Evolutionary conservation across 2,329 filamentous ascomycete genomes (phyloP).

Genomic region (Calonectria naviculata): DNA sequence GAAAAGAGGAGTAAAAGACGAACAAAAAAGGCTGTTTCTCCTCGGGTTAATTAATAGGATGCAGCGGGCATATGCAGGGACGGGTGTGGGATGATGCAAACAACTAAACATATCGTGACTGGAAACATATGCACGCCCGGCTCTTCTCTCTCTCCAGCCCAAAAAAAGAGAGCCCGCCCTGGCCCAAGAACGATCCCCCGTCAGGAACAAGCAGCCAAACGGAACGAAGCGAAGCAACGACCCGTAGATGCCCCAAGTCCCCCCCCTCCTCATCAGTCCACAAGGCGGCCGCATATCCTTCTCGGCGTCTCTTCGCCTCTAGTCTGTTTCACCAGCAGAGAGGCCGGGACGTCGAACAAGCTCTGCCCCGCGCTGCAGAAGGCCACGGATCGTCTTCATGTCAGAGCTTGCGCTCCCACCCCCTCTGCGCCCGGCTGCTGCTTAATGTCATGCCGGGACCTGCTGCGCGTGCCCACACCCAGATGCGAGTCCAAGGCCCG

Average conservation of each 20-base stretch:
- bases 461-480: not conserved
- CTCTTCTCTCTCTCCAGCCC: not conserved
- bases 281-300: not conserved
- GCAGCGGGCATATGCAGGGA: not conserved
- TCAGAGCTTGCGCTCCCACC: not conserved
- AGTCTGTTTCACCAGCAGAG: conserved; percentile 19
- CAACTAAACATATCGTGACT: not conserved
- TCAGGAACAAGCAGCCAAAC: not conserved
- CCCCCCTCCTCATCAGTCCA: not conserved
- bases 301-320: not conserved
- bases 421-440: not conserved
- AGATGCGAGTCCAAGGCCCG: not conserved
- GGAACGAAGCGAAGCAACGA: not conserved
- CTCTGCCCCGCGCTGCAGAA: not conserved
- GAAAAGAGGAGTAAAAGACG: too few species aligned
- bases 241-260: not conserved
- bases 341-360: not conserved
- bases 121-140: not conserved
- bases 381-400: not conserved
- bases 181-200: not conserved
- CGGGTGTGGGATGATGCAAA: not conserved
- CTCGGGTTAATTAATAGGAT: not conserved
- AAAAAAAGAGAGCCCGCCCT: not conserved
- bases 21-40: not conserved
- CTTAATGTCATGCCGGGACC: not conserved